Evolutionary conservation across 331 rosid species (phyloP), one percentile per base, ranked within the genome.

Genomic region (Malus hybrid): DNA sequence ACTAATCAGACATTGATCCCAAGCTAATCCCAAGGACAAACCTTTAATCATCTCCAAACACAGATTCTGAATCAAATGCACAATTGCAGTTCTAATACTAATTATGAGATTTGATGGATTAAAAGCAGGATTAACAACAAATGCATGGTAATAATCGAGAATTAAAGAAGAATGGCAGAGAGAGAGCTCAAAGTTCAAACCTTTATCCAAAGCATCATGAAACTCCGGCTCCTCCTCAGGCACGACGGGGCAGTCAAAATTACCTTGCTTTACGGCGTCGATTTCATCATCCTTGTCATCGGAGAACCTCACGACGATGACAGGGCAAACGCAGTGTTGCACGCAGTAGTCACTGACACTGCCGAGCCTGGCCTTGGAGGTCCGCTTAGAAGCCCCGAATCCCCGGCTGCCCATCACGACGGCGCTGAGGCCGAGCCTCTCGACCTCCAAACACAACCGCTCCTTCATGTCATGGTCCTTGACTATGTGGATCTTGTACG

Each of bases 401-500:
- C 80, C 80, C 27, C 80, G 74, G 74, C 80, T 76, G 31, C 80
- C 80, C 69, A 69, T 76, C 9, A 76, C 70, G 69, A 76, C 61
- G 32, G 75, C 75, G 67, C 67, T 42, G 50, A 76, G 60, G 13
- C 80, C 80, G 2, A 76, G 61, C 70, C 80, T 44, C 80, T 77
- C 75, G 7, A 77, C 70, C 80, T 77, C 80, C 75, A 77, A 14
- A 31, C 75, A 77, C 36, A 77, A 42, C 69, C 80, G 10, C 63
- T 77, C 80, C 75, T 77, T 77, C 80, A 69, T 57, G 22, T 77
- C 76, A 39, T 77, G 81, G 29, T 77, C 81, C 76, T 77, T 70
- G 14, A 77, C 81, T n/a, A 77, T 70, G 55, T 70, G 81, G 63
- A 77, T 77, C 81, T 77, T 77, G 71, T 61, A 77, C 2, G 81